Percentiles rank a stretch among this genome's conserved stretches.
Conservation (phyloP, 139 green algal genomes). For the Coelastrella sp. region DNA sequence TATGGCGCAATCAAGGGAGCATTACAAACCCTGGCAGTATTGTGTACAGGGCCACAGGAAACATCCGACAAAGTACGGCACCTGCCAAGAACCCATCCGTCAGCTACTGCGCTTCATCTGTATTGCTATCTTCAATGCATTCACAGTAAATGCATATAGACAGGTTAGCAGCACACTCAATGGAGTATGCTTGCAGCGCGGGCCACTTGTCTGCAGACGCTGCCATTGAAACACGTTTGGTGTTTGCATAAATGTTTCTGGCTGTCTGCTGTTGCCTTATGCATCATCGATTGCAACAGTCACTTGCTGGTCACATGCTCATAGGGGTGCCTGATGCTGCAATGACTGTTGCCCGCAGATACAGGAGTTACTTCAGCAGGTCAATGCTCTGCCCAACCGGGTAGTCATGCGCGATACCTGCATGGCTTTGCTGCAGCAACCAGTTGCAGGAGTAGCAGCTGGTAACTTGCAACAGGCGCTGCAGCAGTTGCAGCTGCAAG, state of each 20-base stretch:
- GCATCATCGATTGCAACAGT: not conserved
- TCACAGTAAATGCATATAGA: not conserved
- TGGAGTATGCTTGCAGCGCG: not conserved
- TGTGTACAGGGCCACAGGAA: not conserved
- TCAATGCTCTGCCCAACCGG: not conserved
- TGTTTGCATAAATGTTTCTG: too few relatives aligned
- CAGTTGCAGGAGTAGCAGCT: not conserved
- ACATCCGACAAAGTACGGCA: not conserved
- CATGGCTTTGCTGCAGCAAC: conserved; percentile 13
- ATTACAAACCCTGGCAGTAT: not conserved
- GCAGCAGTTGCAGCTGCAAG: conserved; percentile 29
- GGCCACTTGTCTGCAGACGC: too few relatives aligned
- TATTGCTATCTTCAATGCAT: not conserved
- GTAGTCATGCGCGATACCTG: conserved; percentile 19
- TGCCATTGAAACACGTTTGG: too few relatives aligned
- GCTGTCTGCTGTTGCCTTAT: too few relatives aligned
- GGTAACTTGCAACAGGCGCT: not conserved
- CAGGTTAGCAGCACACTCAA: not conserved
- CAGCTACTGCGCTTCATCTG: too few relatives aligned
- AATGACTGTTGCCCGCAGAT: not conserved
- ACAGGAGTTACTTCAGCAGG: conserved; percentile 27
- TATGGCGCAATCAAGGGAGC: conserved; percentile 20
- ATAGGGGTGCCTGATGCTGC: not conserved
- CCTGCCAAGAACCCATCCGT: too few relatives aligned
- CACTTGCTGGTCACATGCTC: not conserved